Evolutionary conservation across 805 yeast genomes (phyloP), one percentile per base, ranked within the genome.

Genomic region (Tetrapisispora namnaoensis): DNA sequence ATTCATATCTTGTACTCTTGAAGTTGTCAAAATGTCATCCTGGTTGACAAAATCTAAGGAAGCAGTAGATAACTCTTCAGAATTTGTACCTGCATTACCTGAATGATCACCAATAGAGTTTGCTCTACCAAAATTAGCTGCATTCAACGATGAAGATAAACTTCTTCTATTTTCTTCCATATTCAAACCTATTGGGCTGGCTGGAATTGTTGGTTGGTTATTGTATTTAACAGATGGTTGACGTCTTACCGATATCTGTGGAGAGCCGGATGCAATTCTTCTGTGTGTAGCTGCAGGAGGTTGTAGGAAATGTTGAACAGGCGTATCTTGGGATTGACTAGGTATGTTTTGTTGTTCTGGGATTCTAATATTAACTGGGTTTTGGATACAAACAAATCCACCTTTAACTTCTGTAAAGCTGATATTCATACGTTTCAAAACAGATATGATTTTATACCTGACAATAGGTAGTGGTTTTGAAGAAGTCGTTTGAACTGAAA

Each of bases 401-500:
- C 98, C 97, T 60, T 84, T 84, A 21, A 90, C 95, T 67, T 90
- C 98, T 53, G 82, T 84, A 64, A 77, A 90, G 51, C 80, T 79
- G 44, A 91, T 93, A 27, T 87, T 88, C 61, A 87, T 72, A 53
- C 79, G 79, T 18, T 80, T 80, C 62, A 90, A 74, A 1, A 85
- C 91, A 20, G 80, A 76, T 28, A 90, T 85, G 38, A 90, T 81
- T 62, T 86, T 90, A 60, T 85, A 81, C 48, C 97, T 78, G 49
- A 90, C 89, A 53, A 86, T 85, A 13, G 95, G 90, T 49, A 91
- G 73, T 18, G 96, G 93, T 59, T 88, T 88, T 4, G 96, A 86
- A 2, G 96, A 88, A 0, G 98, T 90, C 1, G 95, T 86, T 68
- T 90, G 96, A 44, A 90, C 97, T 51, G 91, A 82, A 68, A 90